Base-by-base conservation (phyloP, 441 rosid species). In the Iberis amara region DNA sequence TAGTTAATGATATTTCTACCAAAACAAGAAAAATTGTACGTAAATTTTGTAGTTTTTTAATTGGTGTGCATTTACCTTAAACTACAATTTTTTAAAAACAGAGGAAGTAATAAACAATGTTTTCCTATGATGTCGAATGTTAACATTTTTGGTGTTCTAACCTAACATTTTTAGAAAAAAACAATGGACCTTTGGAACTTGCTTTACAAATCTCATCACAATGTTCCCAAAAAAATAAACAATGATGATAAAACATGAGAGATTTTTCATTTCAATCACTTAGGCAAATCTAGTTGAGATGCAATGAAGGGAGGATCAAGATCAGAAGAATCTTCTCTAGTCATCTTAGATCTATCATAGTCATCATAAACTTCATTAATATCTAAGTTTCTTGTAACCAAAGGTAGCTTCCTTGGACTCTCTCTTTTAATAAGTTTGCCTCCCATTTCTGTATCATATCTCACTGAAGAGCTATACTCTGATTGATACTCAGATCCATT, bases 401-500 rank as follows among this genome's bases (percentile, higher is more conserved):
- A 53, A 53, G 57, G 38, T 47, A 54, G 47, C 62, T 60, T 66
- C 39, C 3, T 41, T 0, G 62, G 53, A 24, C 66, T 61, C 14
- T 60, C 71, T 37, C 58, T 60, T 41, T 43, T 67, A 30, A 37
- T 37, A 14, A 67, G 42, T 9, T 61, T 55, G 24, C 71, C 27
- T 60, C 62, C 57, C 62, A 60, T 47, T 42, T 66, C 71, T 12
- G 26, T 30, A 23, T 60, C 62, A 18, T 66, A 66, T 60, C 62
- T 60, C 11, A 54, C 52, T 3, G 66, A 59, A 3, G 71, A 47
- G 43, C 44, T 61, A 37, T 54, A 55, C 47, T 67, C 71, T 30
- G 71, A 67, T 11, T 55, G 35, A 48, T 54, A 61, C 33, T 61
- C 62, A 8, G 71, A 60, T 8, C 38, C 49, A 0, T 18, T 37